These are phyloP conservation scores for Coemansia sp. DNA, from an alignment of 192 early-diverging fungal species.

Conservation along the genomic window DNA sequence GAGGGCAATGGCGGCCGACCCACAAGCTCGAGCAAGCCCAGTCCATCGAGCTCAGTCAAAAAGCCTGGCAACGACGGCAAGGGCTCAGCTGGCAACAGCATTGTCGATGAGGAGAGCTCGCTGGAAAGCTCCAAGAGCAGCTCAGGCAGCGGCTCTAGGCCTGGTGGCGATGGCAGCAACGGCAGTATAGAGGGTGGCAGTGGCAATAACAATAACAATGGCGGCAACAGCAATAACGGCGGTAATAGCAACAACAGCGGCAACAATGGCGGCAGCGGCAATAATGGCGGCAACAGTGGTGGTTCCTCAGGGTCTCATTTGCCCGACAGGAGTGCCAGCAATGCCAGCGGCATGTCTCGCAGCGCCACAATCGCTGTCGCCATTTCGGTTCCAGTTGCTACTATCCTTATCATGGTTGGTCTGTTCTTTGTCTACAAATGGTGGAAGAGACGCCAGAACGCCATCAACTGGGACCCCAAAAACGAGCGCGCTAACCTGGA, in stretches of 20 bases:
- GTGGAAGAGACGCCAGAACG: conserved; percentile 34
- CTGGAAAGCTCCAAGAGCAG: neutral
- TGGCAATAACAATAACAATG: neutral
- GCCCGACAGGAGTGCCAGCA: neutral
- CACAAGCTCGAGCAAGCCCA: neutral
- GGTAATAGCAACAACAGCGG: neutral
- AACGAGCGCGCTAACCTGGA: conserved; percentile 38
- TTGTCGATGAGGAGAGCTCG: neutral
- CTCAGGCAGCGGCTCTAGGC: neutral
- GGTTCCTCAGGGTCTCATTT: neutral
- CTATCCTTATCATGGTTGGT: conserved; percentile 29
- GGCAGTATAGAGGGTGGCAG: neutral
- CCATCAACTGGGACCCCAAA: conserved; percentile 46
- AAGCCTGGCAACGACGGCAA: neutral
- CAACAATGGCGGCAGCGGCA: neutral
- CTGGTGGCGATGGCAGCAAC: neutral
- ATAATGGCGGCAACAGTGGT: neutral
- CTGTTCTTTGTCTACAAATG: conserved; percentile 49
- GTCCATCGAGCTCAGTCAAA: neutral
- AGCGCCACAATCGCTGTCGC: conserved; percentile 35
- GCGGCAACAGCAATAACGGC: neutral
- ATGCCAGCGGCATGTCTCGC: conserved; percentile 18
- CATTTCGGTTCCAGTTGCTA: conserved; percentile 26
- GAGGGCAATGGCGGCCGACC: neutral
- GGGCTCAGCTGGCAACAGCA: too few relatives aligned